Base-by-base conservation (phyloP, 257 asterid genomes). In the Cynanchum wilfordii region DNA sequence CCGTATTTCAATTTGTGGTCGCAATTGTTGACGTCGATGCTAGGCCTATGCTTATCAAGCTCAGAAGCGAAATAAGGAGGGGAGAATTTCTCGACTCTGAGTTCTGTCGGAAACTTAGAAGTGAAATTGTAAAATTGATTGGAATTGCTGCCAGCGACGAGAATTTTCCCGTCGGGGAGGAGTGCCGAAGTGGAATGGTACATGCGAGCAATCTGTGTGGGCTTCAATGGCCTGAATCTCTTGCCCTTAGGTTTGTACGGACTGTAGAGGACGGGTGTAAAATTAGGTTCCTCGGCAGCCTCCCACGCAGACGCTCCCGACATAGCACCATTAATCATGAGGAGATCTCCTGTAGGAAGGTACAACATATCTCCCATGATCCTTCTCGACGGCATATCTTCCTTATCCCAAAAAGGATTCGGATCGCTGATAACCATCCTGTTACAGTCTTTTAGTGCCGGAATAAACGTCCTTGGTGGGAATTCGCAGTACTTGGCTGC, bases 141-240 rank as follows among this genome's bases (percentile, higher is more conserved):
- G 0, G 98, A 84, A 77, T 95, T 95, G 80, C 98, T 92, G 2
- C 99, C 99, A 0, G 96, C 92, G 0, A 89, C 89, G 0, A 95
- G 75, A 40, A 95, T 42, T n/a, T 86, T 72, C 1, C 95, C 97
- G 19, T 83, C 86, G 0, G 95, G 96, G 16, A 95, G 72, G n/a
- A 95, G 86, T 0, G 90, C 88, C 0, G 86, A 82, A 11, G 75
- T 20, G 0, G 98, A 90, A 74, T 95, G 99, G 81, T 95, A 95
- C 97, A 95, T 95, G 29, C 98, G 74, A 0, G 99, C 85, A 29
- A 95, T 87, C 0, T 40, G 42, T 10, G 96, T 10, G 0, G 89
- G 81, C 12, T 79, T 66, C 24, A 92, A 38, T 69, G 77, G 84
- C 73, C 47, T 74, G 66, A 95, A 90, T 44, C 98, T 80, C 0